A percentile compares a stretch with the other conserved stretches of the same genome.
Evolutionary conservation across 371 early-diverging fungal genomes (phyloP).

Genomic region (Apophysomyces sp.): DNA sequence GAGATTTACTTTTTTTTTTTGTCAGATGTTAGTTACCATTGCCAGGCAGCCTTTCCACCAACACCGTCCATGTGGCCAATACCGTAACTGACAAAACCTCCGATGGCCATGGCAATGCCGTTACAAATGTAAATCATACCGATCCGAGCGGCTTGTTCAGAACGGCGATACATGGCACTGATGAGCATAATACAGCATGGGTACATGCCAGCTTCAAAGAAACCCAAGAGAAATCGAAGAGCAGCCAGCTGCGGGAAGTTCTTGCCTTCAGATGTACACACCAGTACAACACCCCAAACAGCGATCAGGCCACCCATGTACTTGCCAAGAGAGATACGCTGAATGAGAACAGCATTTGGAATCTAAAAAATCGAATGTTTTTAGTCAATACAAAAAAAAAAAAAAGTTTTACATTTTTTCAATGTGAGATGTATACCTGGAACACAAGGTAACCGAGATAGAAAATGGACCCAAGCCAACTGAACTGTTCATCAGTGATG

Average conservation of each 20-base stretch:
- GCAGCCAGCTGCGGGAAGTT: slow-evolving; percentile 30
- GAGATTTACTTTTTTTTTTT: not conserved
- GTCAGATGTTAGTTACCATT: slow-evolving; percentile 28
- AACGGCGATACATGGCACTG: slow-evolving; percentile 23
- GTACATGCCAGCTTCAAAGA: slow-evolving; percentile 32
- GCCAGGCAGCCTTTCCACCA: slow-evolving; percentile 43
- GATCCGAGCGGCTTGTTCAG: slow-evolving; percentile 23
- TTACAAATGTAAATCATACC: slow-evolving; percentile 24
- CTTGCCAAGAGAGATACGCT: slow-evolving; percentile 21
- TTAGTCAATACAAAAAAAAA: no score
- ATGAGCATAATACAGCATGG: slow-evolving; percentile 27
- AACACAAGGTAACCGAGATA: slow-evolving; percentile 32
- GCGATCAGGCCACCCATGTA: slow-evolving; percentile 24
- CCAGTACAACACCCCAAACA: slow-evolving; percentile 28
- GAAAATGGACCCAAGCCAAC: slow-evolving; percentile 32
- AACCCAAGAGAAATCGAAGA: slow-evolving; percentile 27
- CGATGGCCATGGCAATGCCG: slow-evolving; percentile 50
- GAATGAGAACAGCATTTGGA: slow-evolving; percentile 29
- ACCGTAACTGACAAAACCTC: slow-evolving; percentile 59
- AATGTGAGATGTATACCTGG: slow-evolving; percentile 19
- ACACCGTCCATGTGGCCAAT: slow-evolving; percentile 46
- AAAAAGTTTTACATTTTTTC: not conserved
- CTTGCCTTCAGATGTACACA: slow-evolving; percentile 17
- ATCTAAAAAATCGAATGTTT: slow-evolving; percentile 18
- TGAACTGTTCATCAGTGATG: slow-evolving; percentile 13